Evolutionary conservation across 2,329 filamentous ascomycete species (phyloP), one percentile per base, ranked within the genome.

Genomic region (Colletotrichum scovillei): DNA sequence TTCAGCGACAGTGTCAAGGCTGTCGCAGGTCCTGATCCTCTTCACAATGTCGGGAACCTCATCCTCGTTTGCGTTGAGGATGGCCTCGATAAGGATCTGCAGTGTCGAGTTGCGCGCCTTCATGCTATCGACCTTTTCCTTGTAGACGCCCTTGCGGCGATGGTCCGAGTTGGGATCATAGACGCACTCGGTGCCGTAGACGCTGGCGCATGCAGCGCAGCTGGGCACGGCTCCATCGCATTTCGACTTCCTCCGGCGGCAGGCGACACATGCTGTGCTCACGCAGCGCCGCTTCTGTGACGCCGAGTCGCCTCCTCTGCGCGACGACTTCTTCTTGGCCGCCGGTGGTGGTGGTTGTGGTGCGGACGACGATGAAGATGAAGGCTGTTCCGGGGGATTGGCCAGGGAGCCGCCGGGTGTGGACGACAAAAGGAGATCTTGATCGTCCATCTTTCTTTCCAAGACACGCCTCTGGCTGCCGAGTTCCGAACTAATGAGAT

Each of bases 161-260:
- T 98, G 95, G 82, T 99, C 97, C 72, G 95, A 98, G 80, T 95
- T 97, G 4, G 95, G 96, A 80, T 98, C 96, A 86, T 98, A 98
- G 76, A 98, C 88, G 82, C 97, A 98, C 84, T 94, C 91, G 74
- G 94, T 97, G 74, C 91, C 90, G 81, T 99, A 98, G 67, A 98
- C 96, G 77, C 95, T 97, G 75, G 94, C 92, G 83, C 97, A 99
- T n/a, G 97, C 96, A 8, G 96, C 96, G 81, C 97, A 98, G 78
- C 94, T 95, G 6, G 96, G 96, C 5, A 94, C 88, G 69, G 95
- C 95, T 73, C 96, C 96, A 82, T 98, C 96, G 82, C 96, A 98
- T 88, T 95, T 96, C 60, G 92, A 94, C 79, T 96, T 96, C 76
- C 94, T 88, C 80, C 91, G 91, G 24, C 94, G 89, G 80, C 94